Evolutionary conservation across 306 rosid species (phyloP).

Genomic region (Malus orientalis): DNA sequence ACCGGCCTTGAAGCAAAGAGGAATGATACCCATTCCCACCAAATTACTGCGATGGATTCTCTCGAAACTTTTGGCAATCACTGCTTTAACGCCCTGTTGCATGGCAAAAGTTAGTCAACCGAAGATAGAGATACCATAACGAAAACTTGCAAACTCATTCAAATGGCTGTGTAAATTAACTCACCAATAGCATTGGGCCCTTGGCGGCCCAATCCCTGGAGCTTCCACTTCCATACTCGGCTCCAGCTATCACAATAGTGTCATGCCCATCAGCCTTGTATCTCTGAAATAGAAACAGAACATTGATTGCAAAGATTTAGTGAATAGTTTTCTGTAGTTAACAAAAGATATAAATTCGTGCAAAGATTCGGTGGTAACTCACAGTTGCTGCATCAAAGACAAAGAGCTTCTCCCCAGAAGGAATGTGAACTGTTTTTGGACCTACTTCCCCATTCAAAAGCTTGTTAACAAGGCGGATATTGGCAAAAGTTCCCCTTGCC

Average conservation of each 20-base stretch:
- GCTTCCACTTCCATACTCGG: slow-evolving; percentile 93
- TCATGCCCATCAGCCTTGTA: slow-evolving; percentile 68
- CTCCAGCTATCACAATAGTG: slow-evolving; percentile 82
- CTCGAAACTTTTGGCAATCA: slow-evolving; percentile 83
- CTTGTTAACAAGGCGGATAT: slow-evolving; percentile 86
- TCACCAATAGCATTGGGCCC: slow-evolving; percentile 95
- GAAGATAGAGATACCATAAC: neutral
- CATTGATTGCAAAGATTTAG: slow-evolving; percentile 11
- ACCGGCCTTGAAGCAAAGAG: slow-evolving; percentile 80
- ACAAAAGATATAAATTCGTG: neutral
- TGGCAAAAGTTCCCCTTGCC: slow-evolving; percentile 96
- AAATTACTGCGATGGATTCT: slow-evolving; percentile 93
- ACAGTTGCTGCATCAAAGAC: slow-evolving; percentile 83
- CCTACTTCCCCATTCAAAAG: slow-evolving; percentile 90
- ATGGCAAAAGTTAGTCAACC: neutral
- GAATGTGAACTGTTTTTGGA: slow-evolving; percentile 75
- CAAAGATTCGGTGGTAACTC: slow-evolving; percentile 22
- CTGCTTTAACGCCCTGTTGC: slow-evolving; percentile 86
- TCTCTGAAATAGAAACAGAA: slow-evolving; percentile 38
- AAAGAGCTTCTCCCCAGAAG: slow-evolving; percentile 69
- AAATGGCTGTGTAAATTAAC: slow-evolving; percentile 4
- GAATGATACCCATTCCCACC: slow-evolving; percentile 93
- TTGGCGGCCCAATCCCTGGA: slow-evolving; percentile 96
- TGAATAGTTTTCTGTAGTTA: neutral
- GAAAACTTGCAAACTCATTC: neutral